These are phyloP conservation scores for Piper longum DNA, from an alignment of 164 flowering plant species.

Conservation along the genomic window DNA sequence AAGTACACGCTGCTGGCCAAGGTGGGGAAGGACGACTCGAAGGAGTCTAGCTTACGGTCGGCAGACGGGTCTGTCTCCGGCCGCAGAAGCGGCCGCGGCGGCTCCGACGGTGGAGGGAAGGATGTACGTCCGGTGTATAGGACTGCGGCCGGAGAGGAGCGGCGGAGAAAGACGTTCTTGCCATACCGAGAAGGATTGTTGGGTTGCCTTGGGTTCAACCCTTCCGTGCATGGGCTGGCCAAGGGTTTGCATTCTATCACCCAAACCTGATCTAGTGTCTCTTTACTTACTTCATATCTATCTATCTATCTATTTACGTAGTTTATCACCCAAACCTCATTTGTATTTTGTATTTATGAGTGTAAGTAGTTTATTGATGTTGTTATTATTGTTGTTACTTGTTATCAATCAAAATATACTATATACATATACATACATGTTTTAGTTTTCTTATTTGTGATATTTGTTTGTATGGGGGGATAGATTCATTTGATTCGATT, in stretches of 20 bases:
- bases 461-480: too few relatives aligned
- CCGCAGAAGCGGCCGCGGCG: not conserved
- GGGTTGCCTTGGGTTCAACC: slow-evolving; percentile 47
- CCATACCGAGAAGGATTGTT: slow-evolving; percentile 73
- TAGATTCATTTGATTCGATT: too few relatives aligned
- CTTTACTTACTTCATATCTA: too few relatives aligned
- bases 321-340: too few relatives aligned
- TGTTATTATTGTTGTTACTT: too few relatives aligned
- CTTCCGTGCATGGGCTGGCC: slow-evolving; percentile 32
- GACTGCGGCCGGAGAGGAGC: slow-evolving; percentile 51
- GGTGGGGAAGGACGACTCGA: slow-evolving; percentile 30
- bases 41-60: slow-evolving; percentile 35
- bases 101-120: slow-evolving; percentile 8
- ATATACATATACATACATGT: too few relatives aligned
- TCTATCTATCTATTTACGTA: too few relatives aligned
- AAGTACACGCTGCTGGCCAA: slow-evolving; percentile 32
- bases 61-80: slow-evolving; percentile 24
- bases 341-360: too few relatives aligned
- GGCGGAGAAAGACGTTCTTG: slow-evolving; percentile 68
- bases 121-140: slow-evolving; percentile 45
- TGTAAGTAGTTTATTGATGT: too few relatives aligned
- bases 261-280: not conserved
- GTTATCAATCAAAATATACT: too few relatives aligned
- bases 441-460: too few relatives aligned
- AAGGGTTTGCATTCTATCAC: slow-evolving; percentile 24